Percentiles rank a stretch among this genome's conserved stretches.
These are phyloP conservation scores for Alternaria solani DNA, from an alignment of 2,329 filamentous ascomycete genomes.

Conservation along the genomic window DNA sequence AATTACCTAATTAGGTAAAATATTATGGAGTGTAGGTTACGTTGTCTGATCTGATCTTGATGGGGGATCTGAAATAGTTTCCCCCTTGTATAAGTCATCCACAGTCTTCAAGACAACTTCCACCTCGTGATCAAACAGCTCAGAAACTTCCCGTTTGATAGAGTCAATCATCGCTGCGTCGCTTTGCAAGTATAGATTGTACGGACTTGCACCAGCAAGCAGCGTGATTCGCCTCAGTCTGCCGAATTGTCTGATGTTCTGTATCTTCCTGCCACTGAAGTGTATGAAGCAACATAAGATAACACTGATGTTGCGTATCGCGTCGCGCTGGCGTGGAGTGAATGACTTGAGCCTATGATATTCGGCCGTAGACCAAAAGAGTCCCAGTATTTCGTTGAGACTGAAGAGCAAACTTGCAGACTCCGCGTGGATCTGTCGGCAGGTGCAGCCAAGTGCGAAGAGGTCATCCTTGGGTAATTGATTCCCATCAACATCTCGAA, in stretches of 20 bases:
- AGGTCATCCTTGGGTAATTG: background rate
- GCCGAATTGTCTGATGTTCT: background rate
- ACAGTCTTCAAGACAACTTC: background rate
- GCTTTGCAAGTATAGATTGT: background rate
- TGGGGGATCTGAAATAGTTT: too few relatives aligned
- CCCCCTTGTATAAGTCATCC: background rate
- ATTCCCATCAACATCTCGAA: background rate
- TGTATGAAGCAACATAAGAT: background rate
- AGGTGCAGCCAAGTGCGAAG: background rate
- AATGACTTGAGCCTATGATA: background rate
- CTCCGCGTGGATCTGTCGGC: conserved; percentile 2
- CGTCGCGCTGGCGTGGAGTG: background rate
- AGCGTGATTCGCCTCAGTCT: background rate
- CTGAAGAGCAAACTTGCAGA: background rate
- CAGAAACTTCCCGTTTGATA: background rate
- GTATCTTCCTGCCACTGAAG: background rate
- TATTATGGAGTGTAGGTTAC: too few relatives aligned
- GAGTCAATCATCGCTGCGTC: background rate
- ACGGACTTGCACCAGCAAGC: background rate
- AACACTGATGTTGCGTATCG: background rate
- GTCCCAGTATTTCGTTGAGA: background rate
- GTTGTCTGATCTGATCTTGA: too few relatives aligned
- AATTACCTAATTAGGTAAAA: too few relatives aligned
- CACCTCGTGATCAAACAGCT: background rate
- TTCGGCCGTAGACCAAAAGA: background rate